Evolutionary conservation across 805 yeast species (phyloP), one percentile per base, ranked within the genome.

Genomic region (Naumovozyma castellii): DNA sequence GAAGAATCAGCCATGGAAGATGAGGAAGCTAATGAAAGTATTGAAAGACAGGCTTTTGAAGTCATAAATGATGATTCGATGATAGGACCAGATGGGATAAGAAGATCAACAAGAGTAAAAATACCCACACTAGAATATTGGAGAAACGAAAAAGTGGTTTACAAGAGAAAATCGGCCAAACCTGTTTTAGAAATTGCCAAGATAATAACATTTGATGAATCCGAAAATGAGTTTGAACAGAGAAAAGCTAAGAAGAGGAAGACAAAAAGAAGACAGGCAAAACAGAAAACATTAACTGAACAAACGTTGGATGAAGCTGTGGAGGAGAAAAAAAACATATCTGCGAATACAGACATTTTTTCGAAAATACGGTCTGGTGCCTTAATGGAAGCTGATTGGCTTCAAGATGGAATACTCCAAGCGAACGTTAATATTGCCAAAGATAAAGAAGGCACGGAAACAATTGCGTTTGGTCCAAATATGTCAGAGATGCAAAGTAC

Each of bases 101-200:
- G 94, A 46, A 65, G 84, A 46, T 82, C 94, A 0, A 67, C 71
- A 25, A 68, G 95, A 50, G 72, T 75, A 0, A 72, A 74, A 45
- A 70, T 82, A 5, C 73, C 79, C 3, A 90, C 94, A 0, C 63
- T 86, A 46, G 88, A 85, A 2, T 83, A 71, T 56, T 86, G 95
- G 95, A 74, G 83, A 56, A 84, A 83, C 52, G 95, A 86, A 59
- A 67, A 76, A 43, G 73, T 82, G 22, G 73, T 83, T 3, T 86
- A 82, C 52, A 65, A 69, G 32, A 62, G 66, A 36, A 53, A 47
- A 14, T 44, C 56, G 3, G 48, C 48, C n/a, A 60, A 59, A 15
- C 67, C 73, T 5, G 70, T 79, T 5, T 76, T 77, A 38, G 74
- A 75, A 33, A 70, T 81, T 18, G 70, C 72, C 39, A 76, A 73